phyloP scores from a whole-genome alignment of 129 eudicot genomes.

The Chrysanthemum lavandulifolium region DNA sequence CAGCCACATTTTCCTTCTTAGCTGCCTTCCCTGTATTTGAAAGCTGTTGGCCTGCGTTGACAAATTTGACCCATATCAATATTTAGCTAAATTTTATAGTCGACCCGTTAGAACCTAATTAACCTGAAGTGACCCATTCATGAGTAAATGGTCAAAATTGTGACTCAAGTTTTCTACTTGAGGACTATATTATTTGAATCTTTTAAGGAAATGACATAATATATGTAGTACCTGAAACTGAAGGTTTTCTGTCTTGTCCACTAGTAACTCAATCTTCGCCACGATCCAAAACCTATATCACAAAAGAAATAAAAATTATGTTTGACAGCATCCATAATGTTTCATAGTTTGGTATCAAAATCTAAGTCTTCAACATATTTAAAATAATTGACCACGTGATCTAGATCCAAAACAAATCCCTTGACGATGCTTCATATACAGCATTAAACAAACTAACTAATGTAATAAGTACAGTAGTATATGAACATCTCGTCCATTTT shows the following conservation, averaged over 20 bases:
- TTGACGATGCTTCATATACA: too few species aligned
- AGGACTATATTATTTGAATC: neutral
- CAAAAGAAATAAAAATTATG: neutral
- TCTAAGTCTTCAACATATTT: too few species aligned
- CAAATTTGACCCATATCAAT: too few species aligned
- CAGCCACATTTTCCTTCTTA: conserved; percentile 73
- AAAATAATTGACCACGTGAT: too few species aligned
- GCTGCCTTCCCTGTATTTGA: conserved; percentile 71
- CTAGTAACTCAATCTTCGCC: conserved; percentile 81
- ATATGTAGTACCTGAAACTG: conserved; percentile 64
- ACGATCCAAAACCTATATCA: conserved; percentile 73
- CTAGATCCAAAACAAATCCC: too few species aligned
- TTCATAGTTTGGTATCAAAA: neutral
- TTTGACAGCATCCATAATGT: neutral
- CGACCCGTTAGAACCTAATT: neutral
- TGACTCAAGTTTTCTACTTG: neutral
- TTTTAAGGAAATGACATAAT: neutral
- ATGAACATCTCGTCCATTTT: too few species aligned
- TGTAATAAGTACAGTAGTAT: too few species aligned
- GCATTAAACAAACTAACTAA: too few species aligned
- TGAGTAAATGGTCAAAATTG: neutral
- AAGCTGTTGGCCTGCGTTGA: conserved; percentile 68
- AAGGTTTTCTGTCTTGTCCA: conserved; percentile 84
- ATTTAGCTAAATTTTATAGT: neutral
- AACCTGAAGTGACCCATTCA: neutral